These are phyloP conservation scores for Ustilago esculenta DNA, from an alignment of 1,284 basidiomycete species.

Conservation along the genomic window DNA sequence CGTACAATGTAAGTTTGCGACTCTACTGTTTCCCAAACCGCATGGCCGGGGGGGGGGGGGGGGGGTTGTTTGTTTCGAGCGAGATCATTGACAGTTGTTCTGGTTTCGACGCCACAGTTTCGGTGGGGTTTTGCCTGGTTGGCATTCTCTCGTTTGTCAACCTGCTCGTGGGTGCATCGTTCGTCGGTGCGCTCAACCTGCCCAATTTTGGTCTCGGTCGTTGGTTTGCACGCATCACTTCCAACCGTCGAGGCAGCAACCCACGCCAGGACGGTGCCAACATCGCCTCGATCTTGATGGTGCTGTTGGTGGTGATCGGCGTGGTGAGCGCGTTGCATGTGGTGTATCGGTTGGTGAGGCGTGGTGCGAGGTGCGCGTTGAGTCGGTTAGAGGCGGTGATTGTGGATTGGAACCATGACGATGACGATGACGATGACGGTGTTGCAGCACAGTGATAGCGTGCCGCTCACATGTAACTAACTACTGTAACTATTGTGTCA, in stretches of 20 bases:
- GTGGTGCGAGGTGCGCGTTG: slow-evolving; percentile 24
- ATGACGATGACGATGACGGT: slow-evolving; percentile 15
- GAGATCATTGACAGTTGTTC: no score
- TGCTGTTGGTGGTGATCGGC: slow-evolving; percentile 50
- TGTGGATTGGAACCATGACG: slow-evolving; percentile 50
- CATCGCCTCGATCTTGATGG: slow-evolving; percentile 43
- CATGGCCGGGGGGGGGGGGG: no score
- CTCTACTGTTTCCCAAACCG: no score
- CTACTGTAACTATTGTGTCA: no score
- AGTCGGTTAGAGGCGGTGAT: slow-evolving; percentile 46
- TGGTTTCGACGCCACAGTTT: slow-evolving; percentile 31
- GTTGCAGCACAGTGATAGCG: no score
- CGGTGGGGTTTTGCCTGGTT: slow-evolving; percentile 51
- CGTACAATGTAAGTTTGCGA: slow-evolving; percentile 29
- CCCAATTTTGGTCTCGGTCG: slow-evolving; percentile 53
- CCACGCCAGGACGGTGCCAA: slow-evolving; percentile 40
- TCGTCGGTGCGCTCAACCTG: slow-evolving; percentile 49
- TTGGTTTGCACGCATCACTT: slow-evolving; percentile 48
- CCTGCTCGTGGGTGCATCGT: slow-evolving; percentile 41
- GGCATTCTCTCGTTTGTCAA: slow-evolving; percentile 53
- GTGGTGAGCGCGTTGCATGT: slow-evolving; percentile 40
- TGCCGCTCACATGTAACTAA: no score
- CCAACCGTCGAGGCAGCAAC: slow-evolving; percentile 21
- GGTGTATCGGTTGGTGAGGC: slow-evolving; percentile 40
- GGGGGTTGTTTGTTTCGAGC: no score